phyloP scores from a whole-genome alignment of 75 land plant genomes.

The Pinus taeda region DNA sequence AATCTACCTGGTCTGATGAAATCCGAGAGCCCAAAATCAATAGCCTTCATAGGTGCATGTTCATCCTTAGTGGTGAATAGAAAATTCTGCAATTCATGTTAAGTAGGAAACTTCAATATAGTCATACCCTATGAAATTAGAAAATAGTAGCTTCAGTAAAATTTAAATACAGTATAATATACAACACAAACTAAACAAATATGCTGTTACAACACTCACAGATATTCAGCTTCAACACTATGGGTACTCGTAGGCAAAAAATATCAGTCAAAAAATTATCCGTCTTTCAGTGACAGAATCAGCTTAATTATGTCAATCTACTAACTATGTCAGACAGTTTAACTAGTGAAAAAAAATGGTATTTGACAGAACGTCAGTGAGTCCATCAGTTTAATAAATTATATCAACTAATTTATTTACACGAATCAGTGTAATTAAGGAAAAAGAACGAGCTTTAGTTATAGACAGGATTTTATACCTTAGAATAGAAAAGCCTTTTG shows the following conservation, averaged over 20 bases:
- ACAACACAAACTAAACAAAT: neutral
- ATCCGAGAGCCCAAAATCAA: conserved; percentile 50
- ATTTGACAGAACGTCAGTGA: too few species aligned
- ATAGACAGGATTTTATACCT: too few species aligned
- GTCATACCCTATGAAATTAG: neutral
- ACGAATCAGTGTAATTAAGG: too few species aligned
- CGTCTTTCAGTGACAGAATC: too few species aligned
- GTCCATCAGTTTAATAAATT: too few species aligned
- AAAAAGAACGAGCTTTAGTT: too few species aligned
- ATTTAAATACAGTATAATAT: neutral
- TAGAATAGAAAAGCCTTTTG: too few species aligned
- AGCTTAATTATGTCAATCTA: too few species aligned
- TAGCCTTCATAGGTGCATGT: conserved; percentile 44
- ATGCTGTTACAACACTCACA: neutral
- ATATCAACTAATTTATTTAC: too few species aligned
- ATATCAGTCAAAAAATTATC: neutral
- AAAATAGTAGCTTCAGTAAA: neutral
- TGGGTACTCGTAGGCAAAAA: neutral
- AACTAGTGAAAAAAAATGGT: too few species aligned
- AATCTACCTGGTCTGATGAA: conserved; percentile 41
- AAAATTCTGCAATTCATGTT: conserved; percentile 23
- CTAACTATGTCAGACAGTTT: too few species aligned
- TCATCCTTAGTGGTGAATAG: conserved; percentile 44
- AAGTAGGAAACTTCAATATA: neutral
- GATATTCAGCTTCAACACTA: neutral